phyloP scores from a whole-genome alignment of 139 green algal species.

The Gonium pectorale region DNA sequence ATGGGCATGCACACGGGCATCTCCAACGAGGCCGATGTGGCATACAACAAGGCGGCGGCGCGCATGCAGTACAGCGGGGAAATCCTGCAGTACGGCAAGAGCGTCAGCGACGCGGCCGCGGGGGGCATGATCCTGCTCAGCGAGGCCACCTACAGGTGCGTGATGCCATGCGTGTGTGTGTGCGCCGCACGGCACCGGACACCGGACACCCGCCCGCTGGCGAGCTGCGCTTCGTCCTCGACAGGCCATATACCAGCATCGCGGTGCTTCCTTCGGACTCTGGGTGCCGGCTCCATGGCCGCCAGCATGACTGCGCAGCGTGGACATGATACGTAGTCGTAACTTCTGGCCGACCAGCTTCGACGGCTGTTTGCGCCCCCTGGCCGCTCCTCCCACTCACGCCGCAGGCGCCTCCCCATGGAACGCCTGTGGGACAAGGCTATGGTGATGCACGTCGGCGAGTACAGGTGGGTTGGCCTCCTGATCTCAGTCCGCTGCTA shows the following conservation, averaged over 20 bases:
- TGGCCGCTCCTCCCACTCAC: too few relatives aligned
- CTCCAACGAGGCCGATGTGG: constrained; percentile 31
- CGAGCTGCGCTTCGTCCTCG: too few relatives aligned
- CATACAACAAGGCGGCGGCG: constrained; percentile 55
- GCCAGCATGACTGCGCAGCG: too few relatives aligned
- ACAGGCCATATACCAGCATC: too few relatives aligned
- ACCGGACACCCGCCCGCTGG: too few relatives aligned
- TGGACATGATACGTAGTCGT: too few relatives aligned
- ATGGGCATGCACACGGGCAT: constrained; percentile 61
- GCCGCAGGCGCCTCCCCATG: constrained; percentile 40
- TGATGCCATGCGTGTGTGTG: background rate
- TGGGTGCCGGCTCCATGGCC: too few relatives aligned
- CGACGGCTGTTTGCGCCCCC: too few relatives aligned
- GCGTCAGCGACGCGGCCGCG: constrained; percentile 47
- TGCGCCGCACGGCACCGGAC: too few relatives aligned
- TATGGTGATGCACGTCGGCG: constrained; percentile 57
- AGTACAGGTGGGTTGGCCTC: constrained; percentile 49
- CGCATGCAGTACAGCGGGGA: constrained; percentile 59
- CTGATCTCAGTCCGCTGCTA: too few relatives aligned
- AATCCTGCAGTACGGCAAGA: constrained; percentile 51
- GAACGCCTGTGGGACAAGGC: constrained; percentile 59
- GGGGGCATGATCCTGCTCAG: constrained; percentile 59
- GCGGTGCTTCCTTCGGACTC: too few relatives aligned
- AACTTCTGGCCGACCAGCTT: too few relatives aligned
- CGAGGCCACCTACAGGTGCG: constrained; percentile 49